Evolutionary conservation across 176 grass and related monocot species (phyloP).

Genomic region (Cenchrus americanus): DNA sequence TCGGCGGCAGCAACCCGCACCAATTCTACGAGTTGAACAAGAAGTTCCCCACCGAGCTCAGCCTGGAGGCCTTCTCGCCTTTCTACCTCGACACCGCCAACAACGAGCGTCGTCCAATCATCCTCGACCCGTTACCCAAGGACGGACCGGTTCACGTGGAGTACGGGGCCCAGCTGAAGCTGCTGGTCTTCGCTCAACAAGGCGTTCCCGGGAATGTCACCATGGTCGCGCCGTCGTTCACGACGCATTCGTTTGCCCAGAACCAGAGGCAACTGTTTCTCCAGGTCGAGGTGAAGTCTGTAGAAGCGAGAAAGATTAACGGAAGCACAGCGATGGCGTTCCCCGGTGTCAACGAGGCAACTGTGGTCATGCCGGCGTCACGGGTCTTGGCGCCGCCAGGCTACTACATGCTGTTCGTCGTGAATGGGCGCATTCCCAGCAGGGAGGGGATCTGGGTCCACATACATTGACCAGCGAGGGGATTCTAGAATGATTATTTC

Average conservation of each 20-base stretch:
- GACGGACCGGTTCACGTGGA: background rate
- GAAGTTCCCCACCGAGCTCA: conserved; percentile 67
- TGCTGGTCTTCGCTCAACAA: conserved; percentile 15
- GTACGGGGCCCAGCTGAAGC: conserved; percentile 42
- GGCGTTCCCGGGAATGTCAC: conserved; percentile 25
- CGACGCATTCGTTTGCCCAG: conserved; percentile 75
- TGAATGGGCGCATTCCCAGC: conserved; percentile 67
- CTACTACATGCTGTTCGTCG: conserved; percentile 81
- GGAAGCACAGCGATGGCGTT: background rate
- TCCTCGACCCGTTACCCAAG: conserved; percentile 10
- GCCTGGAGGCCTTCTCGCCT: conserved; percentile 78
- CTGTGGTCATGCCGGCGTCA: conserved; percentile 41
- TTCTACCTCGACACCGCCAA: conserved; percentile 57
- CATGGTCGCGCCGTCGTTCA: conserved; percentile 70
- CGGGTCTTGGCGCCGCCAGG: conserved; percentile 58
- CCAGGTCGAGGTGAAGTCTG: background rate
- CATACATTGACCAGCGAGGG: conserved; percentile 47
- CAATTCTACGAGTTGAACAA: conserved; percentile 59
- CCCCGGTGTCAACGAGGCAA: background rate
- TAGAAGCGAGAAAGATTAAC: no score
- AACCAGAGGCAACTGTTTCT: conserved; percentile 72
- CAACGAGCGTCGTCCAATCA: conserved; percentile 38
- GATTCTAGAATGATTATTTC: no score
- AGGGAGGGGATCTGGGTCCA: conserved; percentile 74
- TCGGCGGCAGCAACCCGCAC: conserved; percentile 89